Percentiles rank a stretch among this genome's conserved stretches.
Evolutionary conservation across 2,329 filamentous ascomycete genomes (phyloP).

Genomic region (Lachnellula suecica): DNA sequence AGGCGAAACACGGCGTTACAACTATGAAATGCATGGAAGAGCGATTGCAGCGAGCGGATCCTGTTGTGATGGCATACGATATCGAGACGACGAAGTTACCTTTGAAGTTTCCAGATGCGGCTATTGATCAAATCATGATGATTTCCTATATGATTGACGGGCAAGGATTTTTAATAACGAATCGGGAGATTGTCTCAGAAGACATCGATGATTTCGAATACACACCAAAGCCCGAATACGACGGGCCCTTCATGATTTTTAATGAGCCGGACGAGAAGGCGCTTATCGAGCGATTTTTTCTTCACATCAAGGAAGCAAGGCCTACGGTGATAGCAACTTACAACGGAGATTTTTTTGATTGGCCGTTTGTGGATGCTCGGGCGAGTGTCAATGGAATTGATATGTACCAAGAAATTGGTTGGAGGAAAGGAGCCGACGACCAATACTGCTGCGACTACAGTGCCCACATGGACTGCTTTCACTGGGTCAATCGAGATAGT

Average conservation of each 20-base stretch:
- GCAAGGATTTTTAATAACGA: constrained; percentile 96
- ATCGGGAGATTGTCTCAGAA: constrained; percentile 95
- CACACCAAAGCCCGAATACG: constrained; percentile 94
- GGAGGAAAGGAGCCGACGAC: constrained; percentile 91
- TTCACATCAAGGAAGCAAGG: constrained; percentile 90
- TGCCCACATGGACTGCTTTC: constrained; percentile 98
- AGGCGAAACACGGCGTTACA: constrained; percentile 87
- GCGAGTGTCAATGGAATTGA: constrained; percentile 94
- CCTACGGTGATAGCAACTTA: constrained; percentile 99
- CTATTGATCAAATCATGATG: constrained; percentile 99
- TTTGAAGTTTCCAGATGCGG: constrained; percentile 92
- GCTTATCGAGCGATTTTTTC: constrained; percentile 87
- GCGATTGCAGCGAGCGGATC: constrained; percentile 85
- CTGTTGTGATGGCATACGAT: constrained; percentile 98
- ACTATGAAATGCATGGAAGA: constrained; percentile 85
- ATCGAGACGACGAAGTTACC: constrained; percentile 97
- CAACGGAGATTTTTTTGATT: constrained; percentile 99
- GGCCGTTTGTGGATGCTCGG: constrained; percentile 94
- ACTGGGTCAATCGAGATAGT: constrained; percentile 98
- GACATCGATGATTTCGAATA: constrained; percentile 98
- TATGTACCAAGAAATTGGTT: constrained; percentile 98
- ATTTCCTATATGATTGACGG: constrained; percentile 99
- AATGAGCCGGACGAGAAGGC: constrained; percentile 94
- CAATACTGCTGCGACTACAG: constrained; percentile 96
- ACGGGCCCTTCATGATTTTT: constrained; percentile 94